Evolutionary conservation across 345 rosid species (phyloP), one percentile per base, ranked within the genome.

Genomic region (Sonneratia caseolaris): DNA sequence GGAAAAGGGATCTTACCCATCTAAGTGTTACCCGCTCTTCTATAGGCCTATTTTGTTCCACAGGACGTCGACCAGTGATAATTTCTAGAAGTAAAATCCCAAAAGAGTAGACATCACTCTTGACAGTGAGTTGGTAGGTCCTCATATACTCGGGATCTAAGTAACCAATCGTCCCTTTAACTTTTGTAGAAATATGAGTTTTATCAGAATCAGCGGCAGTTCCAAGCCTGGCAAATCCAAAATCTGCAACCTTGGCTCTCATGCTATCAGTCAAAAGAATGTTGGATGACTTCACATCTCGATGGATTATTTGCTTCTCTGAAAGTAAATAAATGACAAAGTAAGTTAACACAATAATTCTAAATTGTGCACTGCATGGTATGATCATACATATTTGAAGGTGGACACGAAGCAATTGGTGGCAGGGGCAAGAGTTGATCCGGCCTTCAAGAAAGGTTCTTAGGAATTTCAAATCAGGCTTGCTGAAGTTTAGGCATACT

Each of bases 121-220:
- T 89, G 21, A 91, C 73, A 6, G 98, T 92, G 82, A 95, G 98
- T 56, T 92, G 98, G 77, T 85, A 83, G 64, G 98, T 92, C 82
- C 80, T 88, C 99, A 95, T 95, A 78, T 95, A 95, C 81, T 90
- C 98, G 1, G 99, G 99, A 74, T 95, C 99, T 1, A 95, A 93
- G 79, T 95, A 95, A 76, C 99, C 98, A 48, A 95, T 82, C 14
- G 99, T 95, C 76, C 99, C 99, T 82, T 88, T 95, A 73, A 92
- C 92, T 86, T 92, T 85, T 56, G 98, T 92, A 69, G 92, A 86
- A 66, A 95, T 78, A 68, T 92, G 97, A 68, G 75, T 76, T 42
- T 72, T 59, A 68, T 76, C 75, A 0, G 75, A 22, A 72, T 92
- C 90, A 9, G 87, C 11, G 21, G 87, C 11, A 21, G 91, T 90